A percentile compares a stretch with the other conserved stretches of the same genome.
Evolutionary conservation across 495 filamentous ascomycete genomes (phyloP).

Genomic region (Neurospora sp.): DNA sequence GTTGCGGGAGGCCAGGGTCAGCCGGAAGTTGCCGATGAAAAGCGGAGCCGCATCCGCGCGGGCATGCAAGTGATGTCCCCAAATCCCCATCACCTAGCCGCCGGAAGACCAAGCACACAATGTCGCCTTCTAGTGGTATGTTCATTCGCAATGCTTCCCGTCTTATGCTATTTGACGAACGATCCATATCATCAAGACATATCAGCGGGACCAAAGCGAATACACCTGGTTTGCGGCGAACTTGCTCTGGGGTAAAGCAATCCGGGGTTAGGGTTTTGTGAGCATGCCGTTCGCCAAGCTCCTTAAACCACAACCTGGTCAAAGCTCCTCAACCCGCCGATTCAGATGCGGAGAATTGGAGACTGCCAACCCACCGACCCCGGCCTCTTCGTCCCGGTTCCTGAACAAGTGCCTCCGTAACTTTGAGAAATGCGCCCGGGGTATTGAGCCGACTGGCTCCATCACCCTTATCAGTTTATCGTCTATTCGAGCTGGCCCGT

Average conservation of each 20-base stretch:
- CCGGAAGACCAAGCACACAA: neutral
- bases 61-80: neutral
- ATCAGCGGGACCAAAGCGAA: too few species aligned
- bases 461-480: neutral
- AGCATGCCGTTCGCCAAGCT: neutral
- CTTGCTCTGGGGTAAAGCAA: neutral
- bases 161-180: neutral
- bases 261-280: neutral
- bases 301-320: neutral
- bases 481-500: neutral
- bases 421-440: conserved; percentile 3
- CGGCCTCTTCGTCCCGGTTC: neutral
- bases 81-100: neutral
- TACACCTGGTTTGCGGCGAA: neutral
- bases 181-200: too few species aligned
- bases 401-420: neutral
- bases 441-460: conserved; percentile 10
- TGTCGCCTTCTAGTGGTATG: neutral
- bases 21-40: neutral
- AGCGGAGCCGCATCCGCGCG: neutral
- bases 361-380: neutral
- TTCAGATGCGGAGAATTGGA: neutral
- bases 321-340: neutral
- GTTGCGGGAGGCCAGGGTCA: neutral
- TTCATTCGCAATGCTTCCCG: neutral